Evolutionary conservation across 805 yeast genomes (phyloP), one percentile per base, ranked within the genome.

Genomic region (Allodekkera sacchari): DNA sequence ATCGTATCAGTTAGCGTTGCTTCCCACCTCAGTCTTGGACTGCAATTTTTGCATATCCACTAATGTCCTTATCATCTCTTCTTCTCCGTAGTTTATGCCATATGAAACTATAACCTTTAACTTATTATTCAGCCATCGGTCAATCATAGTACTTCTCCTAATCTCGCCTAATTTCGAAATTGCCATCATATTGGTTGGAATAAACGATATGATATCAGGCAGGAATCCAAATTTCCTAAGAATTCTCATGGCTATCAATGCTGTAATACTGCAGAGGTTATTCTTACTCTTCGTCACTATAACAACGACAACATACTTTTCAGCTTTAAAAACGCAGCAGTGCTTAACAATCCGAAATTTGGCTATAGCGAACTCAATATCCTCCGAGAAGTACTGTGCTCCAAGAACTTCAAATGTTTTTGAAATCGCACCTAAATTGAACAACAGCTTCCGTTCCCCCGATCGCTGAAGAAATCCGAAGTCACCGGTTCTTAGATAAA

Each of bases 351-450:
- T 55, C 10, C 57, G 38, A 5, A 66, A 56, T 29, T 63, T 49
- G 50, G 75, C 77, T 30, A 88, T 64, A 34, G 92, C 67, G 36
- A 64, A 37, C 57, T 77, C 98, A 33, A 92, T 70, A 53, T 92
- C 98, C 16, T 65, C 59, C 1, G 94, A 94, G 63, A 92, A 89
- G 53, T 85, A 95, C 45, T 83, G 87, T 47, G 92, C 61, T 0
- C 99, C 99, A 62, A 83, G 66, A 3, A 81, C 77, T 52, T 92
- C 99, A 55, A 92, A 78, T 0, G 97, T 87, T 42, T 82, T 89
- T 6, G 83, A 73, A 25, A 92, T 77, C 30, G 76, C 67, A 0
- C 98, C 97, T 28, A 92, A 55, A 5, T 85, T 85, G 54, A 80
- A 92, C 31, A 92, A 61, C 5, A 92, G 77, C 48, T 87, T 95